A percentile compares a stretch with the other conserved stretches of the same genome.
phyloP scores from a whole-genome alignment of 148 eudicot species.

The Beta vulgaris region DNA sequence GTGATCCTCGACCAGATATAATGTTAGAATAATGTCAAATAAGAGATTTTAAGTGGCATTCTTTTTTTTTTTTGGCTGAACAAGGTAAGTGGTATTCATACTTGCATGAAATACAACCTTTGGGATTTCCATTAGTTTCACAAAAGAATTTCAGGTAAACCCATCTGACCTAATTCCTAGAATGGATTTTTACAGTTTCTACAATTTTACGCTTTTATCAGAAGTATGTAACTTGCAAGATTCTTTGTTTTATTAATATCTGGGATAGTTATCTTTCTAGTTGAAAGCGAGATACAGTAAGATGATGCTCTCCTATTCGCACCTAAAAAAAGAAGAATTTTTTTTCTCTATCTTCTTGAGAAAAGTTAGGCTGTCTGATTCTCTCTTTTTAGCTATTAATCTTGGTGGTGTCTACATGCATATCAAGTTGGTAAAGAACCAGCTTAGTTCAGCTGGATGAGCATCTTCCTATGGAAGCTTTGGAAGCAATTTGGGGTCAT shows the following conservation, averaged over 20 bases:
- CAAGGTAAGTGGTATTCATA: too few species aligned
- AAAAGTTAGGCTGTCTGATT: slow-evolving; percentile 12
- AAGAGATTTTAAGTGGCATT: slow-evolving; percentile 14
- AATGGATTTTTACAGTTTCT: slow-evolving; percentile 2
- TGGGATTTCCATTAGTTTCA: neutral
- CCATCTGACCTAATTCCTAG: neutral
- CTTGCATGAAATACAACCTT: slow-evolving; percentile 16
- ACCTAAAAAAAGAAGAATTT: slow-evolving; percentile 6
- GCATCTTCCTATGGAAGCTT: slow-evolving; percentile 25
- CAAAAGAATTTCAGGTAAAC: neutral
- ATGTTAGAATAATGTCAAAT: slow-evolving; percentile 22
- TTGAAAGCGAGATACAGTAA: neutral
- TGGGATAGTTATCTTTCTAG: neutral
- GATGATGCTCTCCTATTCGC: neutral
- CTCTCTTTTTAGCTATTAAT: slow-evolving; percentile 12
- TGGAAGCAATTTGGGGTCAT: slow-evolving; percentile 17
- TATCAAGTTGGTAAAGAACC: slow-evolving; percentile 18
- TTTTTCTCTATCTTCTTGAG: slow-evolving; percentile 14
- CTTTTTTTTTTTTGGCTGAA: too few species aligned
- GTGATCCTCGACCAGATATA: slow-evolving; percentile 23
- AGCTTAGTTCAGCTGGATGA: slow-evolving; percentile 5
- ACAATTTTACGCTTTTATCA: neutral
- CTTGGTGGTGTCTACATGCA: slow-evolving; percentile 21
- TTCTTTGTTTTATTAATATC: neutral
- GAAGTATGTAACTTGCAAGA: neutral